phyloP scores from a whole-genome alignment of 2,329 filamentous ascomycete species.

The Colletotrichum aenigma region DNA sequence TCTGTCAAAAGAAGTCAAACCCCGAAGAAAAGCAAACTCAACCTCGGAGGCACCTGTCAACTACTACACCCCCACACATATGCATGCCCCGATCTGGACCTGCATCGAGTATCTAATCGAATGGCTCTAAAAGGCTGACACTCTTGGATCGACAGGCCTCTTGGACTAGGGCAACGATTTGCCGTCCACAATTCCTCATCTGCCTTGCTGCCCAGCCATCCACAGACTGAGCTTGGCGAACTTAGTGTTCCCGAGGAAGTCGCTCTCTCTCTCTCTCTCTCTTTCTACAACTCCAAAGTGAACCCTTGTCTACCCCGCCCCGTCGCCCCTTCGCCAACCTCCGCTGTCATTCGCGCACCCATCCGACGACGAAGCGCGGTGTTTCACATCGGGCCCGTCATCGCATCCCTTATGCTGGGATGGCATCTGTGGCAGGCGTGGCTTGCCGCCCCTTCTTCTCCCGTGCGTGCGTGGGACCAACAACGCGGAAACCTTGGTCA shows the following conservation, averaged over 20 bases:
- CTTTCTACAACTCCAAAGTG: neutral
- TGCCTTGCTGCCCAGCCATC: no score
- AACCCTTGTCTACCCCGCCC: neutral
- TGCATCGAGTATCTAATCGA: neutral
- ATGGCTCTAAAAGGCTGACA: neutral
- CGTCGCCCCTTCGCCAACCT: neutral
- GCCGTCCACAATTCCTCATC: neutral
- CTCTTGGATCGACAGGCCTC: neutral
- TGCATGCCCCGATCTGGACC: neutral
- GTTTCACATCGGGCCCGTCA: slow-evolving; percentile 5
- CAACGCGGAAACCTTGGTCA: neutral
- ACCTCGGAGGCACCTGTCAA: neutral
- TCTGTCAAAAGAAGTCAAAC: neutral
- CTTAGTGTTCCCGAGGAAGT: neutral
- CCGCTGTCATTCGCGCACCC: neutral
- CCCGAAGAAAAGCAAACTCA: neutral
- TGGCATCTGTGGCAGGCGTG: slow-evolving; percentile 8
- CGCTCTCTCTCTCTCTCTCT: neutral
- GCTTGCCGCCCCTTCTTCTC: neutral
- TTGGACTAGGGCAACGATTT: neutral
- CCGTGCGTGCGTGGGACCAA: neutral
- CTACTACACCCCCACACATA: neutral
- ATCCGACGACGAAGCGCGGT: neutral
- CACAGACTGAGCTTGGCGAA: neutral
- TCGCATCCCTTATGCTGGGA: slow-evolving; percentile 11